Conservation (phyloP, 73 alveolate genomes). For the Paramecium octaurelia region DNA sequence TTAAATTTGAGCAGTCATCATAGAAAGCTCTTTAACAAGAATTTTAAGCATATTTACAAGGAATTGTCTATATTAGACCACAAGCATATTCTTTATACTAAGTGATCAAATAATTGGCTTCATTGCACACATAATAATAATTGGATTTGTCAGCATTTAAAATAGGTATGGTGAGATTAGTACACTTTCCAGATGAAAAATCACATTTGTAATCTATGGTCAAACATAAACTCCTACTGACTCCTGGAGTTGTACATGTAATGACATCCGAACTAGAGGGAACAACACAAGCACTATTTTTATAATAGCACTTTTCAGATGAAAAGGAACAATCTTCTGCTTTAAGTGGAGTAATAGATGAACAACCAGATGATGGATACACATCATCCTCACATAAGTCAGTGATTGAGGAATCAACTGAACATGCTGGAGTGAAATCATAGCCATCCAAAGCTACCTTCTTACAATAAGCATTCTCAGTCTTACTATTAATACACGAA, state of each 20-base stretch:
- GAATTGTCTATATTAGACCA: neutral
- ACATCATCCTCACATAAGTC: neutral
- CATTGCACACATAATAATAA: neutral
- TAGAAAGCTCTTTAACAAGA: neutral
- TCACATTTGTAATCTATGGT: neutral
- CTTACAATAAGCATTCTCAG: neutral
- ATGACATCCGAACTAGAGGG: neutral
- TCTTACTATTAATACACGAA: neutral
- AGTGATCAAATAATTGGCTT: neutral
- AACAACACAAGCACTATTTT: neutral
- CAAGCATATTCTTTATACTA: neutral
- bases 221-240: neutral
- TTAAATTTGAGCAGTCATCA: neutral
- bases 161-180: neutral
- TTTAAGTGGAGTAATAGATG: neutral
- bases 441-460: neutral
- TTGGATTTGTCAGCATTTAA: neutral
- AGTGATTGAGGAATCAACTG: neutral
- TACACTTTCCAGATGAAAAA: constrained; percentile 6
- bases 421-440: neutral
- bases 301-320: neutral
- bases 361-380: neutral
- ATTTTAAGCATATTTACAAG: neutral
- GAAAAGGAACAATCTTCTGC: neutral
- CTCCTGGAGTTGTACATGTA: neutral